Conservation (phyloP, 2,329 filamentous ascomycete genomes). For the Calonectria naviculata region DNA sequence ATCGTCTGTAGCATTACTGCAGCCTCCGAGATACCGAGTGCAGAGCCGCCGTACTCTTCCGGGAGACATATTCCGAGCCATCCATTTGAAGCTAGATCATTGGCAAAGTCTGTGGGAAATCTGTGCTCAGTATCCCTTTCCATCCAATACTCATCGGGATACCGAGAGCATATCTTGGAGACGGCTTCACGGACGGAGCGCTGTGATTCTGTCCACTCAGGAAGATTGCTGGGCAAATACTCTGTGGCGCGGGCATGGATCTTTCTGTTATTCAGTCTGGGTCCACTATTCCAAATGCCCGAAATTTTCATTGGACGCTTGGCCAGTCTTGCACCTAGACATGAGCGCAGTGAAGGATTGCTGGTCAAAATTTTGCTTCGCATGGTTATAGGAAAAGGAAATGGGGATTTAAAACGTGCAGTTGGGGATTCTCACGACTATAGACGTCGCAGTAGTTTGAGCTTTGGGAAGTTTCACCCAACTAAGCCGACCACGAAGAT, state of each 20-base stretch:
- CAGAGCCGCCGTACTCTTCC: constrained; percentile 11
- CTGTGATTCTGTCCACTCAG: constrained; percentile 25
- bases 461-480: too few relatives aligned
- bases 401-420: too few relatives aligned
- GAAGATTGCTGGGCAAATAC: constrained; percentile 15
- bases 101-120: constrained; percentile 20
- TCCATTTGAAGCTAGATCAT: constrained; percentile 15
- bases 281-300: too few relatives aligned
- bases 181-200: constrained; percentile 24
- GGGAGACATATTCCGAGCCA: constrained; percentile 26
- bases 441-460: too few relatives aligned
- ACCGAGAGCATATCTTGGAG: constrained; percentile 16
- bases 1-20: constrained; percentile 24
- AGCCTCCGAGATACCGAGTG: constrained; percentile 18
- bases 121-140: constrained; percentile 17
- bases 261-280: background rate
- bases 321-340: too few relatives aligned
- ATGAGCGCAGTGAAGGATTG: too few relatives aligned
- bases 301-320: too few relatives aligned
- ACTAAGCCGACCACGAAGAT: too few relatives aligned
- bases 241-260: constrained; percentile 17
- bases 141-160: constrained; percentile 20
- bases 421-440: too few relatives aligned
- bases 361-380: too few relatives aligned
- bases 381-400: too few relatives aligned